Percentiles rank a stretch among this genome's conserved stretches.
Conservation (phyloP, 2,329 filamentous ascomycete species). For the Colletotrichum sp. region DNA sequence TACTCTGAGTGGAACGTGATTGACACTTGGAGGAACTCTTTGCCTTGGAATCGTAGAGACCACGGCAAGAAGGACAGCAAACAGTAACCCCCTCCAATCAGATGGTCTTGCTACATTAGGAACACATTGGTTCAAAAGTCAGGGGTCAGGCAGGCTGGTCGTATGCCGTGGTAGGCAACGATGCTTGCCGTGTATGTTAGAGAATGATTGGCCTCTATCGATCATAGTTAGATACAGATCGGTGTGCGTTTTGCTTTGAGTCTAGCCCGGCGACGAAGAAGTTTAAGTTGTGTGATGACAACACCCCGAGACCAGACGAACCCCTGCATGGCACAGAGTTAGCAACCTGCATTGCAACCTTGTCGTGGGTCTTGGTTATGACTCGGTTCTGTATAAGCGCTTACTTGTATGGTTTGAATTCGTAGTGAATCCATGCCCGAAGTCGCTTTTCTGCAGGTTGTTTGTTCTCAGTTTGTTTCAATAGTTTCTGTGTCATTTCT, state of each 20-base stretch:
- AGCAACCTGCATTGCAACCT: neutral
- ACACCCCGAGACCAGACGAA: neutral
- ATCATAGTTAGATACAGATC: neutral
- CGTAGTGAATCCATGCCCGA: no score
- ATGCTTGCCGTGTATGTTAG: neutral
- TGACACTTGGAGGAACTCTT: neutral
- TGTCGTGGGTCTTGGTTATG: neutral
- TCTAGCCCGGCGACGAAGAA: neutral
- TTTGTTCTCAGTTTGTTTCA: no score
- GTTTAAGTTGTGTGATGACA: neutral
- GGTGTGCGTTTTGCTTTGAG: neutral
- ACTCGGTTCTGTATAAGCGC: neutral
- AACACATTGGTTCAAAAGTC: rapidly evolving
- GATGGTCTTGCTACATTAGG: rapidly evolving
- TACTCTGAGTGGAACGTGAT: neutral
- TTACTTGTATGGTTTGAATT: no score
- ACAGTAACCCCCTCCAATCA: neutral
- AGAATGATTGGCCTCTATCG: neutral
- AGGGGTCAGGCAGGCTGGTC: rapidly evolving
- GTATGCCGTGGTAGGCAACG: neutral
- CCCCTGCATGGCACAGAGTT: neutral
- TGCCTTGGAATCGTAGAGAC: neutral
- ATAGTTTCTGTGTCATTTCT: neutral
- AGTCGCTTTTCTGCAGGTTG: no score
- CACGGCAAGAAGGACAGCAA: neutral